Percentiles rank a stretch among this genome's conserved stretches.
Evolutionary conservation across 2,329 filamentous ascomycete genomes (phyloP).

Genomic region (Venturia effusa): DNA sequence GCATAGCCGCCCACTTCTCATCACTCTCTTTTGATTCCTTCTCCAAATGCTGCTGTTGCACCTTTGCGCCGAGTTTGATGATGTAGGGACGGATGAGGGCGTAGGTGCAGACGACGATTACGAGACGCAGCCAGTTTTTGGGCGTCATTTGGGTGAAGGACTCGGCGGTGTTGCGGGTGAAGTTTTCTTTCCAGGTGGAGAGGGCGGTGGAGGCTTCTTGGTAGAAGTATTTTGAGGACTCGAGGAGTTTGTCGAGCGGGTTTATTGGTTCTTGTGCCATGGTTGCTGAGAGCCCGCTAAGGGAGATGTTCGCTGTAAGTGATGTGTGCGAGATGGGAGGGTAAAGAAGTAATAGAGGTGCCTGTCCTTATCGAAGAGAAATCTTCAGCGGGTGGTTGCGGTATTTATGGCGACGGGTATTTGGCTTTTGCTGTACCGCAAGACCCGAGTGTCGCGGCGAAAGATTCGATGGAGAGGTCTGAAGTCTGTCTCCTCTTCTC

Average conservation of each 20-base stretch:
- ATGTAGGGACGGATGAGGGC: slow-evolving; percentile 63
- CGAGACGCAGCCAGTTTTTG: slow-evolving; percentile 51
- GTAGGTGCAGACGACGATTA: slow-evolving; percentile 64
- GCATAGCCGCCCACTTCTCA: slow-evolving; percentile 26
- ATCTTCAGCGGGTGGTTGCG: neutral
- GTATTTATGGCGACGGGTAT: neutral
- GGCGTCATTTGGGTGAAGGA: slow-evolving; percentile 33
- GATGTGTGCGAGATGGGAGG: neutral
- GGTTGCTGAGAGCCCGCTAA: neutral
- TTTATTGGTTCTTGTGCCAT: slow-evolving; percentile 10
- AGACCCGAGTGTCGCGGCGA: neutral
- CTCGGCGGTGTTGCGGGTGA: slow-evolving; percentile 28
- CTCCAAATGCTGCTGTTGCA: slow-evolving; percentile 54
- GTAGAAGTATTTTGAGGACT: slow-evolving; percentile 4
- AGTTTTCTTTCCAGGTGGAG: slow-evolving; percentile 24
- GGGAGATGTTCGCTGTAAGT: neutral
- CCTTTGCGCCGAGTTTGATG: slow-evolving; percentile 53
- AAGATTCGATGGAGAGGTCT: neutral
- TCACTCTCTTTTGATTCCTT: slow-evolving; percentile 26
- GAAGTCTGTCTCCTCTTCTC: neutral
- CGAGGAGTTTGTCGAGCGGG: slow-evolving; percentile 9
- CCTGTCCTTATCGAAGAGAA: neutral
- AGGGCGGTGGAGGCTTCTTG: slow-evolving; percentile 13
- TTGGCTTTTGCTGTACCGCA: neutral
- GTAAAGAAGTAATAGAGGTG: no score